Percentiles rank a stretch among this genome's conserved stretches.
Evolutionary conservation across 805 yeast species (phyloP).

Genomic region (Starmerella vaccinii): DNA sequence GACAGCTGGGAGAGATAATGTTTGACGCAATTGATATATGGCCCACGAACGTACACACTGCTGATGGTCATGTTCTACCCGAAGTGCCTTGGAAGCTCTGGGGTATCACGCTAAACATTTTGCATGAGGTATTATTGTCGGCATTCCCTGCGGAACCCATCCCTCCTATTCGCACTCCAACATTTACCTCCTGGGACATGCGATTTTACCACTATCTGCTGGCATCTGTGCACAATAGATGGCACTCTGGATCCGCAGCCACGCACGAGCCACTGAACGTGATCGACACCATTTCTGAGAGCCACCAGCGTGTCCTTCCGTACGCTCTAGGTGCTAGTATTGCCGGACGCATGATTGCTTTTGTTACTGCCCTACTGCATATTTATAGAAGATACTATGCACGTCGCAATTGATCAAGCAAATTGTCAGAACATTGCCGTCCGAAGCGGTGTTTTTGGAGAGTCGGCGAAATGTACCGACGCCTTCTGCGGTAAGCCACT

Average conservation of each 20-base stretch:
- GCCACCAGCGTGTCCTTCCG: neutral
- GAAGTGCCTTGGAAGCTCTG: slow-evolving; percentile 29
- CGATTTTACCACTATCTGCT: slow-evolving; percentile 12
- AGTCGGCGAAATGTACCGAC: slow-evolving; percentile 11
- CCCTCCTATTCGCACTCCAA: slow-evolving; percentile 18
- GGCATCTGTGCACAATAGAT: neutral
- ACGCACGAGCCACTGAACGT: neutral
- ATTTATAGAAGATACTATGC: neutral
- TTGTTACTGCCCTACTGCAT: neutral
- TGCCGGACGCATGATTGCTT: neutral
- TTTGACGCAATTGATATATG: slow-evolving; percentile 27
- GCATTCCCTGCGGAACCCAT: slow-evolving; percentile 19
- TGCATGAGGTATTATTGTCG: slow-evolving; percentile 29
- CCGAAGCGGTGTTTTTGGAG: slow-evolving; percentile 18
- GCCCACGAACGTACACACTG: neutral
- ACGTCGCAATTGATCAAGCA: neutral
- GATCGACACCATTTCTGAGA: neutral
- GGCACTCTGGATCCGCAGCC: neutral
- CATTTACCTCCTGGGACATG: slow-evolving; percentile 26
- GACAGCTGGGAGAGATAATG: slow-evolving; percentile 26
- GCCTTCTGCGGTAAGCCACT: slow-evolving; percentile 3
- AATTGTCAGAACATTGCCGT: slow-evolving; percentile 1
- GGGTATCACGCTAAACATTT: slow-evolving; percentile 33
- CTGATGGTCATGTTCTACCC: slow-evolving; percentile 8
- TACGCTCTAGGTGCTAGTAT: slow-evolving; percentile 1